Conservation (phyloP, 352 stramenopile species). For the Aphanomyces stellatus region DNA sequence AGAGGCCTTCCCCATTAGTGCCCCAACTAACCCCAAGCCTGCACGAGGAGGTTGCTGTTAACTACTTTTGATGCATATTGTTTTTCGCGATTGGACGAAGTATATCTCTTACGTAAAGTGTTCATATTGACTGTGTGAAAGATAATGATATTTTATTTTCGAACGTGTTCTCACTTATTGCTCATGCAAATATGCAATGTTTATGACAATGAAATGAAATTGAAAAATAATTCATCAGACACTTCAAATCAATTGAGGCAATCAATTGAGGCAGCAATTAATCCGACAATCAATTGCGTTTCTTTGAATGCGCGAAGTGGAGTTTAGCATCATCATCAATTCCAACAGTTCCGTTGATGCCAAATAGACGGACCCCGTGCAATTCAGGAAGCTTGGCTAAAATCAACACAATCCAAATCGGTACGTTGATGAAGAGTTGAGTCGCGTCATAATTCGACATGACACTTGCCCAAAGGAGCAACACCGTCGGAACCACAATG, state of each 20-base stretch:
- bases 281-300: too few relatives aligned
- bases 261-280: too few relatives aligned
- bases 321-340: conserved; percentile 82
- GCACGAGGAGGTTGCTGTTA: conserved; percentile 56
- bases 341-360: conserved; percentile 93
- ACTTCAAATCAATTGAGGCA: neutral
- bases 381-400: conserved; percentile 90
- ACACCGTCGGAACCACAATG: conserved; percentile 87
- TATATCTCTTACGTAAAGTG: neutral
- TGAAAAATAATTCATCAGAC: neutral
- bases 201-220: neutral
- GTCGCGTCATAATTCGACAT: conserved; percentile 84
- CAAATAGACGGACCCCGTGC: conserved; percentile 92
- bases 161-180: neutral
- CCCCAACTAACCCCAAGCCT: conserved; percentile 61
- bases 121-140: neutral
- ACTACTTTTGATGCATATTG: conserved; percentile 14
- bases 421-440: conserved; percentile 86
- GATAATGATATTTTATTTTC: conserved; percentile 18
- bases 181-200: too few relatives aligned
- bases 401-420: conserved; percentile 87
- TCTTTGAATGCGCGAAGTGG: conserved; percentile 15
- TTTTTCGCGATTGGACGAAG: neutral
- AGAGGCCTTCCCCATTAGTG: conserved; percentile 78
- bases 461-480: conserved; percentile 81